A percentile compares a stretch with the other conserved stretches of the same genome.
Conservation (phyloP, 108 stramenopile genomes). For the Pseudonitzschia delicatissima region DNA sequence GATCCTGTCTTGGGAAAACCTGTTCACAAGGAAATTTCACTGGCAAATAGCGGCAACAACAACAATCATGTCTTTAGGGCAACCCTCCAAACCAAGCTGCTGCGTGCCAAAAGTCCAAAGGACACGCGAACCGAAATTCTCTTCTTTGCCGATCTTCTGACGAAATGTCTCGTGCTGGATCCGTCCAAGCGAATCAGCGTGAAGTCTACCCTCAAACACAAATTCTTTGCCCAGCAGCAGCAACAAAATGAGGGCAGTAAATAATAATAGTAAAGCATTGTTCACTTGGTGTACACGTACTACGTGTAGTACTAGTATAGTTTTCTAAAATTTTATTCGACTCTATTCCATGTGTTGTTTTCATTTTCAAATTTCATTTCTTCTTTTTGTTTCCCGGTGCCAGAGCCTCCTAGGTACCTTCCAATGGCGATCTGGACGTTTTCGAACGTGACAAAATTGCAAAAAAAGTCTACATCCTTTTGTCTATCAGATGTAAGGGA, state of each 20-base stretch:
- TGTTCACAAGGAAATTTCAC: constrained; percentile 53
- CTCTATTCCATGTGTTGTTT: no score
- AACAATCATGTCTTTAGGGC: background rate
- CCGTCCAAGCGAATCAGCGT: constrained; percentile 72
- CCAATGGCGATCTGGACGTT: constrained; percentile 56
- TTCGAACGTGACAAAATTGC: constrained; percentile 57
- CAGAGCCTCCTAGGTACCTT: constrained; percentile 45
- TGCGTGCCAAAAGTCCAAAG: constrained; percentile 72
- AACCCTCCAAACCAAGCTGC: constrained; percentile 46
- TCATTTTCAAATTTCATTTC: no score
- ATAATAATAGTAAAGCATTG: no score
- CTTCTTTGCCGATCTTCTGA: constrained; percentile 82
- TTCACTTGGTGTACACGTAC: no score
- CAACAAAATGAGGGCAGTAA: no score
- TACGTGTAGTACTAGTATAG: no score
- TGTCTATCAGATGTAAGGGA: constrained; percentile 48
- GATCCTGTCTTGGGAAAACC: constrained; percentile 62
- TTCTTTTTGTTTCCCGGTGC: no score
- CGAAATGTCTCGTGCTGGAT: constrained; percentile 85
- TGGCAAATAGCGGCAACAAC: constrained; percentile 17
- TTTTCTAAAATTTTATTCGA: no score
- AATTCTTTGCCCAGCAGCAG: constrained; percentile 22
- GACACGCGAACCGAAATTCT: constrained; percentile 76
- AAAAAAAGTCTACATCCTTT: constrained; percentile 61
- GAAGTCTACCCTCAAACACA: constrained; percentile 32